These are phyloP conservation scores for Tilletia walkeri DNA, from an alignment of 1,284 basidiomycete genomes.

Conservation along the genomic window DNA sequence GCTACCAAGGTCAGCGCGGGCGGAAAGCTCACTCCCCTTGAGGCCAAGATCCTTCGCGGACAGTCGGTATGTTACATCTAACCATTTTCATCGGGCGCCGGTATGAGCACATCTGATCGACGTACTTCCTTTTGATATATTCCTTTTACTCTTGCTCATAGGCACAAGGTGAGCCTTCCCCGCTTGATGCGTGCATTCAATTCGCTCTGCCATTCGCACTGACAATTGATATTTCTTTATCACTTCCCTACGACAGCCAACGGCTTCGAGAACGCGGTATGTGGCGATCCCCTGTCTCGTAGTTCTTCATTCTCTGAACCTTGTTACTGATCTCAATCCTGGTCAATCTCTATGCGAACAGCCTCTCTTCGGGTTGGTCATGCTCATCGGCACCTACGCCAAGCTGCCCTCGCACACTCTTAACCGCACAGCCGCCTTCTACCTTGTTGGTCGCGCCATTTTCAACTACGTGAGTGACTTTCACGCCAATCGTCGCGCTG, in stretches of 20 bases:
- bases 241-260: background rate
- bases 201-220: background rate
- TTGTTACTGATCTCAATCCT: background rate
- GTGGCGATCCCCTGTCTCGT: background rate
- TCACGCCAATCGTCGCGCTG: background rate
- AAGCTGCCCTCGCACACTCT: conserved; percentile 19
- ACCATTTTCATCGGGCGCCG: too few species aligned
- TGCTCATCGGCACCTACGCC: conserved; percentile 21
- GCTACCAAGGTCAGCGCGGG: conserved; percentile 29
- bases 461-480: conserved; percentile 20
- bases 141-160: background rate
- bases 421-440: conserved; percentile 19
- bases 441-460: conserved; percentile 20
- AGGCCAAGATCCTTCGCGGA: conserved; percentile 37
- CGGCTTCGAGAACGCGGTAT: conserved; percentile 17
- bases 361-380: conserved; percentile 19
- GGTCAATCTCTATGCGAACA: background rate
- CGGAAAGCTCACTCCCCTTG: conserved; percentile 30
- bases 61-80: conserved; percentile 21
- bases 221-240: background rate
- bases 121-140: too few species aligned
- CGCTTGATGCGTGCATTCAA: too few species aligned
- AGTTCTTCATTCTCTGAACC: background rate
- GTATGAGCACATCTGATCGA: too few species aligned
- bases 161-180: background rate